Base-by-base conservation (phyloP, 148 eudicot species). In the Salicornia ramosissima region DNA sequence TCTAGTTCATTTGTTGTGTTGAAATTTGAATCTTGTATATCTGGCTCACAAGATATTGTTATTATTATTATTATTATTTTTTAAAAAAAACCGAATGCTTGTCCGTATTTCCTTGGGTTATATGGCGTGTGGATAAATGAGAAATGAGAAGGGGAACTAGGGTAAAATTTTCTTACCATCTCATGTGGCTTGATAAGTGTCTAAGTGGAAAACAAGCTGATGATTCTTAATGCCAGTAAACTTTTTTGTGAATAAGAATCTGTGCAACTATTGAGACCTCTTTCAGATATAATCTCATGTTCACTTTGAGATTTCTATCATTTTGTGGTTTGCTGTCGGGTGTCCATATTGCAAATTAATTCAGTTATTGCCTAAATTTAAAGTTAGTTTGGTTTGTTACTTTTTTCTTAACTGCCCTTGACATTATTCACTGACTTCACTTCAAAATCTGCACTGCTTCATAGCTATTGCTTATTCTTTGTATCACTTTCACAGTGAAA, bases 401-500 rank as follows among this genome's bases (percentile, higher is more conserved):
- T 58, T 29, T 58, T 18, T 46, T 70, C 21, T 14, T 26, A n/a
- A 25, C 25, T 28, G 47, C 53, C 13, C 13, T 47, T 0, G 34
- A 7, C 0, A 7, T 16, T 52, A 5, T 50, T 63, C 22, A 21
- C 28, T 21, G 10, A 52, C 52, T 52, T 21, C 53, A 52, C 42
- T 40, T 42, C 22, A 43, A 36, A 28, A 49, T 64, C 15, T 65
- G 24, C 5, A 7, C 43, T 52, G 78, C 43, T 59, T 54, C 15
- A 24, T 40, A 57, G 40, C 40, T 43, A 13, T 18, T 30, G 3
- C 51, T 46, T 59, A 24, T 64, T 65, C 59, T 10, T 30, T 80
- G 58, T 34, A 29, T 73, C 66, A 25, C 34, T n/a, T 15, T 52
- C 26, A 53, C 91, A 94, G 99, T 58, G 55, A 79, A 87, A 76